Evolutionary conservation across 2,329 filamentous ascomycete species (phyloP), one percentile per base, ranked within the genome.

Genomic region (Sporothrix brasiliensis): DNA sequence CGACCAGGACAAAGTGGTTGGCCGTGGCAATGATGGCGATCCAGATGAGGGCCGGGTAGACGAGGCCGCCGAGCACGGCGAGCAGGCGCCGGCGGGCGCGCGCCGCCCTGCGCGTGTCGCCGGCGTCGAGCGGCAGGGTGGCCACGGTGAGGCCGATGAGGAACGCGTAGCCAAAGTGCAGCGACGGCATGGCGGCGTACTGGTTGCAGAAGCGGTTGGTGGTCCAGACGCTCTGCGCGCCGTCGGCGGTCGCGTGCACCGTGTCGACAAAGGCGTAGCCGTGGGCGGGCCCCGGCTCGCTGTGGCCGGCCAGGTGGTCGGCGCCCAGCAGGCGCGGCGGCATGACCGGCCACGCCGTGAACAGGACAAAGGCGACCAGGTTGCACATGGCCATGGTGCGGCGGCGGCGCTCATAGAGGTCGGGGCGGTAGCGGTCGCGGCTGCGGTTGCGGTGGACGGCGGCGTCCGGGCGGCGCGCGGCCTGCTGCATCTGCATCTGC

Each of bases 101-200:
- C 82, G 78, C 69, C 88, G 41, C 3, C 63, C 7, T 4, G 16
- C 16, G 6, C 7, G 5, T 19, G 27, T 53, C 30, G 21, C 81
- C 30, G 84, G 80, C 10, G n/a, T 19, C 0, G 34, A 92, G 81
- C 1, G 90, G 90, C 61, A 92, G 85, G 0, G 86, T 87, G 74
- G 87, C 86, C 70, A 92, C 84, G 4, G 90, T 92, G 14, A 92
- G 79, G 9, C 90, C 90, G 76, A 92, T 88, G 75, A 92, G 85
- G 41, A 92, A 85, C 3, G 89, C 90, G 80, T 92, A 92, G 3
- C 90, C 90, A 76, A 92, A 92, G 78, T 92, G 90, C 19, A 92
- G 83, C 0, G 88, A 91, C 0, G 90, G 90, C 90, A 92, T 92
- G 9, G 90, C 90, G 19, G 71, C 71, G 27, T 92, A 92, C 79